Evolutionary conservation across 2,329 filamentous ascomycete species (phyloP), one percentile per base, ranked within the genome.

Genomic region (Chrysoporthe puriensis): DNA sequence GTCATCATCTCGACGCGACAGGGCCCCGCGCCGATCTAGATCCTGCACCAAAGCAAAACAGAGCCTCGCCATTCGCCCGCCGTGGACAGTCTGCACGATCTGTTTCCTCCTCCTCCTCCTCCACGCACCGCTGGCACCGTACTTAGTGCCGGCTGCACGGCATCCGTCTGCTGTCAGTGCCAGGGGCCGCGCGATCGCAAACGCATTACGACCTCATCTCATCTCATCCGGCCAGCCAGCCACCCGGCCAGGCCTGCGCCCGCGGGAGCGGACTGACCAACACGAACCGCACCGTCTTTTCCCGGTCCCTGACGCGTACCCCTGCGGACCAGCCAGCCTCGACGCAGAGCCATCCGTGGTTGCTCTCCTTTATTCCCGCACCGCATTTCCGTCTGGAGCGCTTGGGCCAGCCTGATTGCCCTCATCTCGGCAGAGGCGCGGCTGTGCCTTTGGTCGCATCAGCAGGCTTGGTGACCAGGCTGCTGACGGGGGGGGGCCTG

Each of bases 161-260:
- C 48, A 52, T 52, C 34, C 57, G 21, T n/a, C 36, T 42, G 34
- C 36, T 42, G 34, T 59, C 54, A 57, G 16, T 18, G 54, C 40
- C 54, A 57, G 14, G 54, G 54, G 48, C 1, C 48, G 2, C 48
- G 48, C n/a, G 18, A 57, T 57, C 54, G 54, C 54, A 40, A 57
- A 18, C 54, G 54, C 54, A 58, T 58, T 58, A n/a, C 54, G 32
- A 58, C 34, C 54, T 58, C 54, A 42, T 58, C 56, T 42, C 48
- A 54, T 6, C 16, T 4, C 34, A 32, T 0, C 26, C 52, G 16
- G 52, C 54, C 8, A 14, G 26, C 26, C 26, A 26, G 26, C 26
- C 26, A 18, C 54, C 14, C n/a, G 16, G 13, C 14, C 50, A 56
- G 50, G 21, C 50, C 21, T 34, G 44, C 26, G n/a, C 50, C 26